Evolutionary conservation across 2,329 filamentous ascomycete species (phyloP).

Genomic region (Colletotrichum sp.): DNA sequence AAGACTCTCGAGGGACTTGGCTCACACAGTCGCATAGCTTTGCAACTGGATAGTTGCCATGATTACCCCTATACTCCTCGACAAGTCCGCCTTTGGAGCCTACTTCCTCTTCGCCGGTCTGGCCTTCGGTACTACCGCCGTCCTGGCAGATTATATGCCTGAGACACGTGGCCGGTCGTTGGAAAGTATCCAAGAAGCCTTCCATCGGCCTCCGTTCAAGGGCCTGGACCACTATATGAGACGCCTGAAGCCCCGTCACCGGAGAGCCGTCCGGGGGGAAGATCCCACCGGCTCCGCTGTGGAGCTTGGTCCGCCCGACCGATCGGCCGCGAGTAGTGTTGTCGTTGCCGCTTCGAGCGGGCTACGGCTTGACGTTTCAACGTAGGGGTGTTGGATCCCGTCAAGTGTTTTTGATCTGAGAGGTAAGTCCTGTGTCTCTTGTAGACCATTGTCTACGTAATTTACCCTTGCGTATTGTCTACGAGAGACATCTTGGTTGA

Average conservation of each 20-base stretch:
- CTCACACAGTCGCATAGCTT: slow-evolving; percentile 26
- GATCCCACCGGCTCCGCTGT: background rate
- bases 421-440: background rate
- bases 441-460: background rate
- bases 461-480: background rate
- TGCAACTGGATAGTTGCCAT: slow-evolving; percentile 51
- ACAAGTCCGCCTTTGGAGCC: slow-evolving; percentile 41
- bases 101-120: slow-evolving; percentile 51
- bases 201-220: background rate
- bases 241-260: background rate
- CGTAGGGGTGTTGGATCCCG: background rate
- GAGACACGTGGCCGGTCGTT: slow-evolving; percentile 47
- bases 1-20: no score
- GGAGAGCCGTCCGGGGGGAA: background rate
- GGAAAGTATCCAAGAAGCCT: slow-evolving; percentile 48
- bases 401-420: background rate
- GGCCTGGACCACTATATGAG: background rate
- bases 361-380: background rate
- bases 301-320: background rate
- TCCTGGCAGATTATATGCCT: slow-evolving; percentile 23
- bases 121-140: slow-evolving; percentile 31
- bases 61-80: slow-evolving; percentile 44
- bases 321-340: background rate
- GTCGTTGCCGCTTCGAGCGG: background rate
- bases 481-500: rapidly evolving